Conservation (phyloP, 73 alveolate species). For the Paramecium sexaurelia region DNA sequence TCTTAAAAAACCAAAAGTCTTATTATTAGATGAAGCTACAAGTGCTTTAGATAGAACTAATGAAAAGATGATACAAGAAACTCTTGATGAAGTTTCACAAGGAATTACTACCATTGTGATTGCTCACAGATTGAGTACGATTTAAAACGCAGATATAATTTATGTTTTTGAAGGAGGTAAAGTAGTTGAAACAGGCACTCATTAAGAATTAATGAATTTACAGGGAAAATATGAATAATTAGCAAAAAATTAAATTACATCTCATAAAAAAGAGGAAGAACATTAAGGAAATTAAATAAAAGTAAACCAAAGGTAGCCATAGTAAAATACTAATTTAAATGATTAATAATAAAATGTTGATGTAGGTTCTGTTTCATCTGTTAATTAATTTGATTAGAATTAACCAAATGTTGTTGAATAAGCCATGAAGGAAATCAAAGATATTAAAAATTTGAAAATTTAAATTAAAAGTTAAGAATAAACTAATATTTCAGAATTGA, state of each 20-base stretch:
- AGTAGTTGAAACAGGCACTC: constrained; percentile 79
- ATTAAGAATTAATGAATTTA: constrained; percentile 64
- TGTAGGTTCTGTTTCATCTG: not conserved
- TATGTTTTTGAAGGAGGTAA: constrained; percentile 77
- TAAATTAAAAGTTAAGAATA: not conserved
- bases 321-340: not conserved
- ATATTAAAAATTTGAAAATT: not conserved
- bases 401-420: not conserved
- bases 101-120: constrained; percentile 79
- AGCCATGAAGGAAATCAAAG: not conserved
- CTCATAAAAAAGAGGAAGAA: not conserved
- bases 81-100: constrained; percentile 59
- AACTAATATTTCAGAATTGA: not conserved
- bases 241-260: constrained; percentile 51
- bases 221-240: constrained; percentile 55
- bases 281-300: not conserved
- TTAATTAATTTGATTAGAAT: not conserved
- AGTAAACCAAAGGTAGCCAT: not conserved
- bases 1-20: constrained; percentile 66
- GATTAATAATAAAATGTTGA: not conserved
- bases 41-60: constrained; percentile 71
- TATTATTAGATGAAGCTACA: constrained; percentile 75
- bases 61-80: constrained; percentile 56
- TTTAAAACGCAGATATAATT: constrained; percentile 80
- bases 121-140: constrained; percentile 88